These are phyloP conservation scores for Candida caryicola DNA, from an alignment of 805 yeast genomes.

Conservation along the genomic window DNA sequence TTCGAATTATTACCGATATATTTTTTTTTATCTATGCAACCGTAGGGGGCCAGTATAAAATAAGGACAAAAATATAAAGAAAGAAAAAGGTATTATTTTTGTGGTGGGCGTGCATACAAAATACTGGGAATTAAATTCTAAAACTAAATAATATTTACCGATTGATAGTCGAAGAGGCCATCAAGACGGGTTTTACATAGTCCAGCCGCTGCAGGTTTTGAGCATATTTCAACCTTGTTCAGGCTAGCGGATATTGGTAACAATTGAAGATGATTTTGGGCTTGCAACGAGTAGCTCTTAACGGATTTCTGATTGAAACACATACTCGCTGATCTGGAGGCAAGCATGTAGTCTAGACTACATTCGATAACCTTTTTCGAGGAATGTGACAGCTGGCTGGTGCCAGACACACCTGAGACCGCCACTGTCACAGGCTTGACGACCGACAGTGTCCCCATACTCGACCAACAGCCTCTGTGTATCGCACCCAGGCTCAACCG, in stretches of 20 bases:
- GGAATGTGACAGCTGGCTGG: neutral
- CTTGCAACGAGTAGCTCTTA: neutral
- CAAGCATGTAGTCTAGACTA: neutral
- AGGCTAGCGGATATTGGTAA: neutral
- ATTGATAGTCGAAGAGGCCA: neutral
- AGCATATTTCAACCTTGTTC: neutral
- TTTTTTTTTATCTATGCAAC: too few relatives aligned
- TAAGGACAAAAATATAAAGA: too few relatives aligned
- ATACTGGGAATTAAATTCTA: neutral
- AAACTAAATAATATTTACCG: neutral
- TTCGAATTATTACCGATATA: too few relatives aligned
- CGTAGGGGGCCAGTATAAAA: too few relatives aligned
- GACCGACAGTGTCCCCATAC: too few relatives aligned
- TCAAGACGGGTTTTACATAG: neutral
- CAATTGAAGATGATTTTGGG: neutral
- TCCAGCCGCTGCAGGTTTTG: neutral
- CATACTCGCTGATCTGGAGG: too few relatives aligned
- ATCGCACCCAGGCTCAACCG: too few relatives aligned
- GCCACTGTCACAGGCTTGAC: too few relatives aligned
- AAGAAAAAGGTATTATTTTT: too few relatives aligned
- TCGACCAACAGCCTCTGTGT: too few relatives aligned
- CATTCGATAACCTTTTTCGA: neutral
- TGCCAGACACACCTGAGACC: too few relatives aligned
- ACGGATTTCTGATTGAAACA: neutral
- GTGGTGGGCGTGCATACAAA: neutral